Base-by-base conservation (phyloP, 2,329 filamentous ascomycete genomes). In the Ophiocordyceps camponoti-rufipedis region DNA sequence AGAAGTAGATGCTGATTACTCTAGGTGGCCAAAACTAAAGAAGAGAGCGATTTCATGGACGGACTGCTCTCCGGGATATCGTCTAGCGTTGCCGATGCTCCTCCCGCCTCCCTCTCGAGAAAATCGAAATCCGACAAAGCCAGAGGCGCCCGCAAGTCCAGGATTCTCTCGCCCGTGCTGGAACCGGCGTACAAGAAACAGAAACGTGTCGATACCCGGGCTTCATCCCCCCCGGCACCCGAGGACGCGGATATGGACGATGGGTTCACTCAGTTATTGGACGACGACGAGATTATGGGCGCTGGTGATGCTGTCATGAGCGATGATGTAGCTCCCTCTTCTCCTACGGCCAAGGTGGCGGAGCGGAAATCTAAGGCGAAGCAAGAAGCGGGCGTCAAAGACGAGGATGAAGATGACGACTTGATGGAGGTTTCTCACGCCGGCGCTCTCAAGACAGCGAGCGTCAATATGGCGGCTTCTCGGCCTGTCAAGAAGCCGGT, bases 61-160 rank as follows among this genome's bases (percentile, higher is more conserved):
- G 78, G 81, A 55, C 72, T 98, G 2, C 75, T 98, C 1, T 86
- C 79, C 48, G 86, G 95, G 62, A 84, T 98, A 46, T 86, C 95
- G 58, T 75, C 76, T 44, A 94, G 91, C 56, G 65, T 75, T 45
- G 66, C 70, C 1, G 61, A 64, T 1, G 62, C 69, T 1, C 66
- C 77, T 11, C 69, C 68, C 2, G 65, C 77, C 12, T 69, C 79
- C n/a, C 8, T 39, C 35, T 39, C 16, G 28, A 72, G 74, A 46
- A 61, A 71, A 29, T 69, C 74, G 29, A 81, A 66, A 62, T 66
- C 79, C 38, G 70, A 87, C 51, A 82, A 84, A 59, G 81, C 80
- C 14, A 79, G 81, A 48, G 78, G 84, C 48, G 78, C 85, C 54
- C 81, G 85, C 48, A 91, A 85, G 67, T 75, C 80, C 40, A 80